Evolutionary conservation across 495 filamentous ascomycete genomes (phyloP).

Genomic region (Pyronema omphalodes): DNA sequence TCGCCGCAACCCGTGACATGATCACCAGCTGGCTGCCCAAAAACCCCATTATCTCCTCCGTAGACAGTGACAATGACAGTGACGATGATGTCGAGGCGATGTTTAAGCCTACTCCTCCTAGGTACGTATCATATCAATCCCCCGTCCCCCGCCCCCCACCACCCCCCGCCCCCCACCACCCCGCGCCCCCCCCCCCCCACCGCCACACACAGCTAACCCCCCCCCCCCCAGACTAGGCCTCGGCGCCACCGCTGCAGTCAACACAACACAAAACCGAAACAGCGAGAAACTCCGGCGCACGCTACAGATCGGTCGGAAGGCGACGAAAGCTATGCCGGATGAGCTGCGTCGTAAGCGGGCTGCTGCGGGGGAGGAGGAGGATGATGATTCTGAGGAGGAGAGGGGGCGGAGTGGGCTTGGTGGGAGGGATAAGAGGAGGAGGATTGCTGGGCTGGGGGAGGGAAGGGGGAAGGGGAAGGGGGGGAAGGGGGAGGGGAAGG

Average conservation of each 20-base stretch:
- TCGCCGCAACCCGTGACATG: constrained; percentile 29
- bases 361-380: too few relatives aligned
- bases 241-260: constrained; percentile 27
- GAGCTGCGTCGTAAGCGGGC: too few relatives aligned
- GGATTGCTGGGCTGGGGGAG: constrained; percentile 22
- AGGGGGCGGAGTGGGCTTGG: constrained; percentile 37
- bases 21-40: constrained; percentile 35
- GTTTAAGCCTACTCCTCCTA: constrained; percentile 28
- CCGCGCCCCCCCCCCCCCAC: too few relatives aligned
- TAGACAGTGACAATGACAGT: too few relatives aligned
- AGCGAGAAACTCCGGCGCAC: constrained; percentile 19
- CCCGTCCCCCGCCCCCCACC: too few relatives aligned
- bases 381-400: constrained; percentile 33
- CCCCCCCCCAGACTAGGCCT: constrained; percentile 29
- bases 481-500: constrained; percentile 17
- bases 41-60: too few relatives aligned
- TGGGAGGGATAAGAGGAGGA: constrained; percentile 29
- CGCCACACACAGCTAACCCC: too few relatives aligned
- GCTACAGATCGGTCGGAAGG: constrained; percentile 14
- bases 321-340: too few relatives aligned
- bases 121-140: too few relatives aligned
- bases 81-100: constrained; percentile 28
- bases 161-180: too few relatives aligned
- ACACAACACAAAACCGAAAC: constrained; percentile 17
- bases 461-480: constrained; percentile 1